Evolutionary conservation across 495 filamentous ascomycete species (phyloP).

Genomic region (Choiromyces venosus): DNA sequence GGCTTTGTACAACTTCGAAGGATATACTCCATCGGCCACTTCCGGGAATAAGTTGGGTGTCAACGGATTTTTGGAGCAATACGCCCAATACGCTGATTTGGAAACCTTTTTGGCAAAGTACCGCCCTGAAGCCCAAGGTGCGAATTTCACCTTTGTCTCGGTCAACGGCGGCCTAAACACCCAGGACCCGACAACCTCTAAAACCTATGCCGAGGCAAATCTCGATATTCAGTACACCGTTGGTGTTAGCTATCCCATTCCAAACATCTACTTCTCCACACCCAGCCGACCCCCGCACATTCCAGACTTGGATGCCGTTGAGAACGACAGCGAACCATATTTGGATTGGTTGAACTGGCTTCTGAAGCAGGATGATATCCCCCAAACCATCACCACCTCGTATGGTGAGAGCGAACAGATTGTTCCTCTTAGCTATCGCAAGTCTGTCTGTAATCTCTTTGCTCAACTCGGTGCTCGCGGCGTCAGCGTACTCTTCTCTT

Average conservation of each 20-base stretch:
- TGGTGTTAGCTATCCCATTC: conserved; percentile 54
- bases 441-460: conserved; percentile 64
- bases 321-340: conserved; percentile 72
- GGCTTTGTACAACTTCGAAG: conserved; percentile 55
- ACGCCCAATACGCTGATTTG: conserved; percentile 57
- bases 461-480: conserved; percentile 68
- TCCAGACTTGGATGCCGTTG: conserved; percentile 46
- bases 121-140: conserved; percentile 46
- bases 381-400: conserved; percentile 66
- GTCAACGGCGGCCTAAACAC: conserved; percentile 57
- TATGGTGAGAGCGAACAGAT: conserved; percentile 65
- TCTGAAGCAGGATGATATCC: conserved; percentile 58
- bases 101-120: conserved; percentile 51
- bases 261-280: conserved; percentile 62
- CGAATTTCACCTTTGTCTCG: conserved; percentile 59
- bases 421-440: conserved; percentile 60
- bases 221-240: conserved; percentile 68
- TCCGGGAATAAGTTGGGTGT: conserved; percentile 55
- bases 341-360: conserved; percentile 72
- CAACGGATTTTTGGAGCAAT: conserved; percentile 64
- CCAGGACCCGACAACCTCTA: conserved; percentile 45
- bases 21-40: conserved; percentile 43
- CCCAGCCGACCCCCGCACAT: conserved; percentile 57
- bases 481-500: conserved; percentile 63
- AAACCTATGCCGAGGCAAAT: conserved; percentile 56